Conservation (phyloP, 176 grass and related monocot species). For the Areca catechu region DNA sequence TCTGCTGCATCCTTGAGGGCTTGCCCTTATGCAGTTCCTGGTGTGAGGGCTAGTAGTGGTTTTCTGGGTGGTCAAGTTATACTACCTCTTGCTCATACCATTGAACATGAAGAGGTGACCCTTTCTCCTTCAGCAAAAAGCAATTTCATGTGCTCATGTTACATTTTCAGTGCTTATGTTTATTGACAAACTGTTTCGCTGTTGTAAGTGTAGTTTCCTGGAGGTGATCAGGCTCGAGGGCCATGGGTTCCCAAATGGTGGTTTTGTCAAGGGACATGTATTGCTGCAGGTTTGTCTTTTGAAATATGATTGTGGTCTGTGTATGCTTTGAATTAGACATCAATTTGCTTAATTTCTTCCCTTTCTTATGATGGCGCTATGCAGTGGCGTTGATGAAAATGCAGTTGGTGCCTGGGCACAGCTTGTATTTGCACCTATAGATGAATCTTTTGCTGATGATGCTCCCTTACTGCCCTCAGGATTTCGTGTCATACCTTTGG, state of each 20-base stretch:
- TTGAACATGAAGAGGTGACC: slow-evolving; percentile 90
- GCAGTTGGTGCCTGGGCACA: slow-evolving; percentile 73
- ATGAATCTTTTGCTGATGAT: slow-evolving; percentile 98
- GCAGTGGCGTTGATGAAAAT: slow-evolving; percentile 87
- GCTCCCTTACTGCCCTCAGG: slow-evolving; percentile 76
- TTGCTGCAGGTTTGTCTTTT: slow-evolving; percentile 60
- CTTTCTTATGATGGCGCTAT: slow-evolving; percentile 38
- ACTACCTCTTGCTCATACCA: slow-evolving; percentile 81
- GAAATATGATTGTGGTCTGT: too few relatives aligned
- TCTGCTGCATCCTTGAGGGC: slow-evolving; percentile 69
- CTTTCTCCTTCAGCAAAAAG: neutral
- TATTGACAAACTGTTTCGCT: too few relatives aligned
- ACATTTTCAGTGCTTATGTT: too few relatives aligned
- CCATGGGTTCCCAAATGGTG: slow-evolving; percentile 79
- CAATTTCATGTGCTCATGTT: too few relatives aligned
- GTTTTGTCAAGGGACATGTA: slow-evolving; percentile 90
- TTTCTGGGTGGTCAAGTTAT: slow-evolving; percentile 88
- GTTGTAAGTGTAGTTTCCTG: slow-evolving; percentile 48
- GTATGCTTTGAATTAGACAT: too few relatives aligned
- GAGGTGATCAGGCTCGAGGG: slow-evolving; percentile 92
- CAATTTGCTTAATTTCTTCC: neutral
- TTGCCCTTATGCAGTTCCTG: slow-evolving; percentile 69
- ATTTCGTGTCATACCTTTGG: slow-evolving; percentile 84
- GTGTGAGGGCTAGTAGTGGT: slow-evolving; percentile 35
- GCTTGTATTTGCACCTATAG: slow-evolving; percentile 96